These are phyloP conservation scores for Paramecium sonneborni DNA, from an alignment of 73 alveolate genomes.

Conservation along the genomic window DNA sequence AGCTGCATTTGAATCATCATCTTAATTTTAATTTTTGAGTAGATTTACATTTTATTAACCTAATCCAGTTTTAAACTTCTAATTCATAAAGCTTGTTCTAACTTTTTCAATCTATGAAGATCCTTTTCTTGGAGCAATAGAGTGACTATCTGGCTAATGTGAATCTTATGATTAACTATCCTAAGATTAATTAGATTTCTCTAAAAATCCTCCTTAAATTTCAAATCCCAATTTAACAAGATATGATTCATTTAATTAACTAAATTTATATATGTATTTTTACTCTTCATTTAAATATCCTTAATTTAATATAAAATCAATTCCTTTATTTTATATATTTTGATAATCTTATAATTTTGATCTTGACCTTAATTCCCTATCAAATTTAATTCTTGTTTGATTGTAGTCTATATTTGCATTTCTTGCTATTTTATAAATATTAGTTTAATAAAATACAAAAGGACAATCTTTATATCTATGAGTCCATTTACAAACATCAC, in stretches of 20 bases:
- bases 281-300: conserved; percentile 19
- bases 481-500: conserved; percentile 55
- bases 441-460: conserved; percentile 15
- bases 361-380: neutral
- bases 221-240: neutral
- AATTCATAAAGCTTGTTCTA: neutral
- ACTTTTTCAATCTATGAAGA: neutral
- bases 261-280: neutral
- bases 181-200: neutral
- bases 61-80: neutral
- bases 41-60: neutral
- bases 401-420: neutral
- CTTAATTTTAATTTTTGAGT: neutral
- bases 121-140: neutral
- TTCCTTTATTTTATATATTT: neutral
- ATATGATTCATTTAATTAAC: neutral
- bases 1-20: neutral
- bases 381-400: neutral
- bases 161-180: neutral
- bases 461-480: conserved; percentile 39
- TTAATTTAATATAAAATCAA: neutral
- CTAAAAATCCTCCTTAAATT: neutral
- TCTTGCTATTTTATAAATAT: conserved; percentile 36
- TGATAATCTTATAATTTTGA: neutral
- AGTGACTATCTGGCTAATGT: neutral